A percentile compares a stretch with the other conserved stretches of the same genome.
phyloP scores from a whole-genome alignment of 345 rosid genomes.

The Hevea brasiliensis region DNA sequence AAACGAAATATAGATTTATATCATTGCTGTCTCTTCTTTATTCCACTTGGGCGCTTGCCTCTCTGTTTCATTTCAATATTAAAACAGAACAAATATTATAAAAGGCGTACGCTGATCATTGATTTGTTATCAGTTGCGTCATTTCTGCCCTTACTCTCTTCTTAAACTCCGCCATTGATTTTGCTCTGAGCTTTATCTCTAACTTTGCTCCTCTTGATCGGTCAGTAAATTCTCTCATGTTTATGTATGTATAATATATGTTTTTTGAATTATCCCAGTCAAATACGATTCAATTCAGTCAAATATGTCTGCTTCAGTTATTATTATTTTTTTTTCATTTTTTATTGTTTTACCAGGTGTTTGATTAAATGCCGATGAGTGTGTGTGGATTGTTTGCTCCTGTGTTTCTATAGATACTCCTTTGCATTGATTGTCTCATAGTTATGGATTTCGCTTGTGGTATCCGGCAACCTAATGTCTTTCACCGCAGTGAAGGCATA shows the following conservation, averaged over 20 bases:
- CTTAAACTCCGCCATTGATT: slow-evolving; percentile 30
- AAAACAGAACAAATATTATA: background rate
- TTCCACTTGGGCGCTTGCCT: background rate
- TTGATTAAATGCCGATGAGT: slow-evolving; percentile 37
- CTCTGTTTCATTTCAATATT: background rate
- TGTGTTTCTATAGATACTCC: slow-evolving; percentile 9
- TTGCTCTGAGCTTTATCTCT: slow-evolving; percentile 11
- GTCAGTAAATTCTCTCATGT: slow-evolving; percentile 24
- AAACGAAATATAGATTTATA: background rate
- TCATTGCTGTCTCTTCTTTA: background rate
- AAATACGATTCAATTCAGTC: slow-evolving; percentile 7
- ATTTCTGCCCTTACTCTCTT: slow-evolving; percentile 23
- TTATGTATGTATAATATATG: background rate
- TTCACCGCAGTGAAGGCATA: slow-evolving; percentile 33
- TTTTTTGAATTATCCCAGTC: background rate
- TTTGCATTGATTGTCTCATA: slow-evolving; percentile 5
- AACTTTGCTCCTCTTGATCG: slow-evolving; percentile 32
- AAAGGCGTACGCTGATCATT: slow-evolving; percentile 12
- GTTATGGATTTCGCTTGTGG: slow-evolving; percentile 60
- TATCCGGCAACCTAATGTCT: slow-evolving; percentile 44
- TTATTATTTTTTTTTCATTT: background rate
- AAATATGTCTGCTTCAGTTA: background rate
- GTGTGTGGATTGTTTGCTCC: slow-evolving; percentile 18
- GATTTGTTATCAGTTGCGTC: slow-evolving; percentile 27
- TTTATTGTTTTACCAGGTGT: slow-evolving; percentile 37